phyloP scores from a whole-genome alignment of 352 stramenopile species.

The Phytophthora palmivora region DNA sequence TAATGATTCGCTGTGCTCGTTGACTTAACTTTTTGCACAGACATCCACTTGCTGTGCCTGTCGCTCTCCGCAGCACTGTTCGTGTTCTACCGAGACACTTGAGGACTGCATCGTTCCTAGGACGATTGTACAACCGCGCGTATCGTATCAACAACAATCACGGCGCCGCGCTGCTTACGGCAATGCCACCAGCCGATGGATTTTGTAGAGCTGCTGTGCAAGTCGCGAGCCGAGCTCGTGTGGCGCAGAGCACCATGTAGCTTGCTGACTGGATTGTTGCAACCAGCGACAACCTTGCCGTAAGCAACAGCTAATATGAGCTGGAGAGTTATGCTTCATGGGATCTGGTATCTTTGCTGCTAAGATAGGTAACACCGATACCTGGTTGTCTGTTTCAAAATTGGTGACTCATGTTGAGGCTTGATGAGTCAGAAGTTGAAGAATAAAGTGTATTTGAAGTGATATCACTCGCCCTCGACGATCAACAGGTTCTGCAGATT shows the following conservation, averaged over 20 bases:
- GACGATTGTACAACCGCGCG: slow-evolving; percentile 16
- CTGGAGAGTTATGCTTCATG: no score
- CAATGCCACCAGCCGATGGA: slow-evolving; percentile 23
- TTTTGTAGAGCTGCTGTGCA: slow-evolving; percentile 37
- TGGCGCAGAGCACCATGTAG: slow-evolving; percentile 9
- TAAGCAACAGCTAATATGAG: background rate
- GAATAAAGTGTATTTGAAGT: background rate
- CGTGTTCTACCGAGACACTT: slow-evolving; percentile 26
- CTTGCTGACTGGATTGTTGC: slow-evolving; percentile 21
- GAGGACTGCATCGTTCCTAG: slow-evolving; percentile 9
- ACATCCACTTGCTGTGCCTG: slow-evolving; percentile 23
- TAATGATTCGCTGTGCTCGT: slow-evolving; percentile 2
- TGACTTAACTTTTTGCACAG: slow-evolving; percentile 10
- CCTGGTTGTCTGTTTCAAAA: slow-evolving; percentile 1
- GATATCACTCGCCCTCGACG: slow-evolving; percentile 39
- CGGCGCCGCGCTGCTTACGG: slow-evolving; percentile 19
- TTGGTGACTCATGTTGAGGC: slow-evolving; percentile 7
- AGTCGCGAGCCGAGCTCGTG: slow-evolving; percentile 26
- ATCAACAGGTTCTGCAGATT: slow-evolving; percentile 71
- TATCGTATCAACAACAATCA: slow-evolving; percentile 23
- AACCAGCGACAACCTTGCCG: slow-evolving; percentile 18
- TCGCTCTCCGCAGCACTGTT: slow-evolving; percentile 28
- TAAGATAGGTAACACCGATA: background rate
- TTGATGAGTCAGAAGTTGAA: no score
- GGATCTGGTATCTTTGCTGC: no score